Percentiles rank a stretch among this genome's conserved stretches.
Evolutionary conservation across 148 eudicot species (phyloP).

Genomic region (Spergularia marina): DNA sequence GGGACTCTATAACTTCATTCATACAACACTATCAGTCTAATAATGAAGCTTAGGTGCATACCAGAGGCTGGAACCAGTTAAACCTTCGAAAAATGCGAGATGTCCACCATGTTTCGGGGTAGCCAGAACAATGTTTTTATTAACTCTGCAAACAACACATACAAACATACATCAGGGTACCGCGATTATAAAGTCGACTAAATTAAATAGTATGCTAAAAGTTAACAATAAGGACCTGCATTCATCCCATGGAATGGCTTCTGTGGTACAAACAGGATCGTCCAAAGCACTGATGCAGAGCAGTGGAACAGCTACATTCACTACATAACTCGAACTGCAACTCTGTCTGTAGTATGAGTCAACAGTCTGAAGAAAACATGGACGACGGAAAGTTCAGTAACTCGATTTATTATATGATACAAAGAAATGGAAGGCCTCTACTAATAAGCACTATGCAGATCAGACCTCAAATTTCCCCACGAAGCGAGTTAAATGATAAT

Average conservation of each 20-base stretch:
- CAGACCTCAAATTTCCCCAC: conserved; percentile 80
- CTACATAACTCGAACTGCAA: conserved; percentile 67
- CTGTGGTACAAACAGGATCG: conserved; percentile 87
- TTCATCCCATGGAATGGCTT: conserved; percentile 99
- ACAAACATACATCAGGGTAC: not conserved
- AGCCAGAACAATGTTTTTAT: conserved; percentile 76
- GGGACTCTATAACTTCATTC: not conserved
- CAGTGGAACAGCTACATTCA: conserved; percentile 69
- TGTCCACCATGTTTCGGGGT: conserved; percentile 88
- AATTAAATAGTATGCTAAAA: conserved; percentile 6
- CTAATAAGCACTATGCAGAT: not conserved
- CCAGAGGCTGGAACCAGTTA: conserved; percentile 77
- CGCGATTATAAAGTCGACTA: too few relatives aligned
- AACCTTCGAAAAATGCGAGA: conserved; percentile 87
- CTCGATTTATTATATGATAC: not conserved
- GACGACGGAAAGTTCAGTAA: conserved; percentile 24
- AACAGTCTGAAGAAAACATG: conserved; percentile 53
- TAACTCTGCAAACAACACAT: conserved; percentile 46
- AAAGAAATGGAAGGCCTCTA: not conserved
- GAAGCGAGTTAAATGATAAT: conserved; percentile 73
- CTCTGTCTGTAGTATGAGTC: conserved; percentile 83
- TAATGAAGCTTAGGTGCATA: conserved; percentile 26
- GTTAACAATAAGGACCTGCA: conserved; percentile 54
- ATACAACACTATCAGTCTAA: not conserved
- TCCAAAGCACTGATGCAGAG: conserved; percentile 95